Evolutionary conservation across 768 basidiomycete species (phyloP).

Genomic region (Mycena maculata): DNA sequence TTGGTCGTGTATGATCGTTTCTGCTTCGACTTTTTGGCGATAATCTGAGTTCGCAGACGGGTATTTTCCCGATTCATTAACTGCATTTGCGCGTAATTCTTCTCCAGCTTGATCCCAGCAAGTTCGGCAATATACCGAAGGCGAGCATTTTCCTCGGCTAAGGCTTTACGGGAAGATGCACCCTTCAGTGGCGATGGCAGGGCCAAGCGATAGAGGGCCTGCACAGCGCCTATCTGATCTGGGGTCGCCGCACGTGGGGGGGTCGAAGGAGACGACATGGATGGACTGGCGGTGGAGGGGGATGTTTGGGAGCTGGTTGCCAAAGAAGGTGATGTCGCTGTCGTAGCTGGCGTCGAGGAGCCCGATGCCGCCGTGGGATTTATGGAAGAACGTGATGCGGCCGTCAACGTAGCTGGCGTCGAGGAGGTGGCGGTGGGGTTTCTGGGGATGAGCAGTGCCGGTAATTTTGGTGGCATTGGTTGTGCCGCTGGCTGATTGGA

Average conservation of each 20-base stretch:
- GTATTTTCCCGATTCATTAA: conserved; percentile 4
- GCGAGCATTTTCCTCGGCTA: conserved; percentile 3
- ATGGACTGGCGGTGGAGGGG: too few species aligned
- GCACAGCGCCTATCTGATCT: not conserved
- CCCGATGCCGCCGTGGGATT: not conserved
- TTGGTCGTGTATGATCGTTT: conserved; percentile 2
- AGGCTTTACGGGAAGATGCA: conserved; percentile 4
- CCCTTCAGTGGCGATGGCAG: not conserved
- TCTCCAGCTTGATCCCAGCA: conserved; percentile 10
- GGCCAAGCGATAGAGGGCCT: not conserved
- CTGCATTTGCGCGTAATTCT: not conserved
- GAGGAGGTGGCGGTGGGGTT: not conserved
- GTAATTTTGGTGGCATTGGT: conserved; percentile 11
- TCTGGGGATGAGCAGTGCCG: conserved; percentile 9
- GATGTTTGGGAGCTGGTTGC: not conserved
- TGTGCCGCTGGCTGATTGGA: conserved; percentile 17
- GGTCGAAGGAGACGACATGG: not conserved
- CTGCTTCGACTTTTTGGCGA: conserved; percentile 1
- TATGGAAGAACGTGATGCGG: not conserved
- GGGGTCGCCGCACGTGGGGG: not conserved
- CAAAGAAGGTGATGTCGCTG: not conserved
- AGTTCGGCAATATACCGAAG: not conserved
- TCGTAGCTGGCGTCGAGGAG: not conserved
- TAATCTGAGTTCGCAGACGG: not conserved
- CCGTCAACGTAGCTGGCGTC: not conserved